phyloP scores from a whole-genome alignment of 306 rosid species.

The Quercus gilva region DNA sequence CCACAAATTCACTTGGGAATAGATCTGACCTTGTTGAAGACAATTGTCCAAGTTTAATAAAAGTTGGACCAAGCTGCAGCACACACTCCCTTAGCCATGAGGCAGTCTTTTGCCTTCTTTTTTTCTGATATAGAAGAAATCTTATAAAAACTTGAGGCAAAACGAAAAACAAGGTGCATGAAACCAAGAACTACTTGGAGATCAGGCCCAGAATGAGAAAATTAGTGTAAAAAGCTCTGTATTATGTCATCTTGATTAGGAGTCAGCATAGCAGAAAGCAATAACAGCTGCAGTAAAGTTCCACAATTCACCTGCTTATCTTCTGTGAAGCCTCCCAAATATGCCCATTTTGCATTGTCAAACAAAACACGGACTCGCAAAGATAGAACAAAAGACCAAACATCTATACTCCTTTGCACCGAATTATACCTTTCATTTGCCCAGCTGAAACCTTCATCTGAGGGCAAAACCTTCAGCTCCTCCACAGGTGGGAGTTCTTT shows the following conservation, averaged over 20 bases:
- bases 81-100: conserved; percentile 83
- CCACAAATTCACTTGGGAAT: conserved; percentile 84
- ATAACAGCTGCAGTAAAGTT: background rate
- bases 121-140: conserved; percentile 48
- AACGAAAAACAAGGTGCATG: conserved; percentile 7
- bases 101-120: conserved; percentile 66
- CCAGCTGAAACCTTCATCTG: conserved; percentile 94
- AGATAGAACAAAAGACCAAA: conserved; percentile 88
- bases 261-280: background rate
- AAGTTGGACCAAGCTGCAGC: conserved; percentile 92
- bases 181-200: conserved; percentile 20
- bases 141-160: background rate
- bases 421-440: conserved; percentile 90
- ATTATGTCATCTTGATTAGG: background rate
- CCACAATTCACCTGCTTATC: conserved; percentile 68
- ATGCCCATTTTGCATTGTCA: conserved; percentile 88
- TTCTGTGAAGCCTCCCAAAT: conserved; percentile 79
- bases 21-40: conserved; percentile 93
- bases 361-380: conserved; percentile 73
- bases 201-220: conserved; percentile 1
- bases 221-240: background rate
- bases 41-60: conserved; percentile 91
- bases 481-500: conserved; percentile 65
- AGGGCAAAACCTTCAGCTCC: conserved; percentile 76
- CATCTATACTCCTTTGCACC: conserved; percentile 78